Evolutionary conservation across 2,329 filamentous ascomycete genomes (phyloP), one percentile per base, ranked within the genome.

Genomic region (Dothidotthia symphoricarpi): DNA sequence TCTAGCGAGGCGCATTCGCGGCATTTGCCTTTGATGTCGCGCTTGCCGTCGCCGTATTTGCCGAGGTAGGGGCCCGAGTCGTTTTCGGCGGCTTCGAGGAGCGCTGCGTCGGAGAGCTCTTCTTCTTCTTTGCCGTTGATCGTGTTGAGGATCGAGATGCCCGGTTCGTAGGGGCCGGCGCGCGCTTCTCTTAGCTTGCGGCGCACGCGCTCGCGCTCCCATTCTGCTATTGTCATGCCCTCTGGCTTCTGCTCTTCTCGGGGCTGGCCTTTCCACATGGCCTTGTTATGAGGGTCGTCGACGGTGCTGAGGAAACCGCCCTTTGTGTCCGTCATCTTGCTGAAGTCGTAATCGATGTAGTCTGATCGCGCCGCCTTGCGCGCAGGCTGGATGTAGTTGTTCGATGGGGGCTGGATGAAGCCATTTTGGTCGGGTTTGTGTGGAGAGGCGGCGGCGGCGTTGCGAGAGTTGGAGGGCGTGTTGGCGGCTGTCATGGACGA

Each of bases 271-370:
- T 49, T 59, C 56, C 56, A 68, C 56, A 91, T 74, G 7, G 84
- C 87, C 51, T 84, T 84, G 62, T 95, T 95, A 63, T 85, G 81
- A 1, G 93, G 93, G 66, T 98, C 93, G 61, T 98, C 93, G 46
- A 91, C 86, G 1, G 80, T 78, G n/a, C 85, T 86, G 49, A 98
- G 69, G 67, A 98, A 98, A 1, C 93, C 93, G 46, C 93, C 93
- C 63, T 96, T 96, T 1, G 91, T 97, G 66, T 98, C 93, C 6
- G 85, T 94, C 89, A 98, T 97, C 69, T 91, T 86, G 63, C 86
- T 91, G 69, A 98, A 93, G 67, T 98, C 93, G 70, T 96, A 97
- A 62, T 98, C 93, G 59, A 98, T 90, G 63, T 86, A 97, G 65
- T 64, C 62, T 6, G 57, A 61, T 31, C 93, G 91, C 44, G 86